Conservation (phyloP, 2,329 filamentous ascomycete genomes). For the Colletotrichum theobromicola region DNA sequence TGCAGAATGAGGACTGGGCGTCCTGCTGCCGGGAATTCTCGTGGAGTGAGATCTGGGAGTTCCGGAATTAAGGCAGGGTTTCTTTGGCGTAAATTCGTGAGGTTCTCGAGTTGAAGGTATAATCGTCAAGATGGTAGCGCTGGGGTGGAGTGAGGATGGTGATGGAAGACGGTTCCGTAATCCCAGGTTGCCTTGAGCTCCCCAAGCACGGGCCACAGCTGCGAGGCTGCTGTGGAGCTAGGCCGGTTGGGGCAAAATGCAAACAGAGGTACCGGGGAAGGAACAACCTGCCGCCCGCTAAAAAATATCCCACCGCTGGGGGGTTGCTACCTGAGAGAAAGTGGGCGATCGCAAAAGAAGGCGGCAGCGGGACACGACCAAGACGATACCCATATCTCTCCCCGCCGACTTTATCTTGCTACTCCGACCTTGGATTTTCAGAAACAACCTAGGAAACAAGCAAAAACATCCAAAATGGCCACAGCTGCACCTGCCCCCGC, state of each 20-base stretch:
- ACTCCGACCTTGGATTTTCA: neutral
- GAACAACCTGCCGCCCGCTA: slow-evolving; percentile 24
- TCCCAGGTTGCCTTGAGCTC: slow-evolving; percentile 29
- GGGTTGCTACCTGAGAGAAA: slow-evolving; percentile 21
- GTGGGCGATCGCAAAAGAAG: slow-evolving; percentile 24
- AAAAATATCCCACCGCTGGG: slow-evolving; percentile 27
- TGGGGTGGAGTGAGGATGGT: slow-evolving; percentile 8
- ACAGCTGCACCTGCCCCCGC: slow-evolving; percentile 47
- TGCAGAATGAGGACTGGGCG: slow-evolving; percentile 36
- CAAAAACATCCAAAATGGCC: slow-evolving; percentile 41
- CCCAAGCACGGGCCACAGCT: slow-evolving; percentile 21
- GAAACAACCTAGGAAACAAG: neutral
- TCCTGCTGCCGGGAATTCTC: slow-evolving; percentile 15
- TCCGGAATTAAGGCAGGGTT: neutral
- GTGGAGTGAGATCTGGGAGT: neutral
- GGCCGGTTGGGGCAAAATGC: slow-evolving; percentile 4
- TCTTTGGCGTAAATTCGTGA: slow-evolving; percentile 4
- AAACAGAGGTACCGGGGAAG: slow-evolving; percentile 19
- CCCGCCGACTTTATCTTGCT: slow-evolving; percentile 1
- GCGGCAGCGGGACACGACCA: slow-evolving; percentile 22
- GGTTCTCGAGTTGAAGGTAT: neutral
- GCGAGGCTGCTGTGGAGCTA: slow-evolving; percentile 26
- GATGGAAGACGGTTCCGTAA: slow-evolving; percentile 28
- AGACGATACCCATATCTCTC: slow-evolving; percentile 15
- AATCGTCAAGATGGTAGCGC: slow-evolving; percentile 4